These are phyloP conservation scores for Rauvolfia tetraphylla DNA, from an alignment of 257 asterid species.

Conservation along the genomic window DNA sequence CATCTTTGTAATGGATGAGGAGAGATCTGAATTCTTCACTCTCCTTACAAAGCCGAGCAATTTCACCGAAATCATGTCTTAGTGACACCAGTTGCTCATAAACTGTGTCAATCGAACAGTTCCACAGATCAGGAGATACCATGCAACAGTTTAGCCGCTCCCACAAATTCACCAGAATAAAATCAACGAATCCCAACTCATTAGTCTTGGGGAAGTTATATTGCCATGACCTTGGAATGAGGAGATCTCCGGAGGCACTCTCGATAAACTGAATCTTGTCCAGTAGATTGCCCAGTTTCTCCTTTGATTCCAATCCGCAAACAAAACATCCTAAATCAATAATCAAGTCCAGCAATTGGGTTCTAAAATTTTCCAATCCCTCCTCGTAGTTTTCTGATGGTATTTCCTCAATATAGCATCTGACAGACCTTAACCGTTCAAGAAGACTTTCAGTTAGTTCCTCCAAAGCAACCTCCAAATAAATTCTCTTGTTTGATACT, in stretches of 20 bases:
- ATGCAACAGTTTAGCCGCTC: not conserved
- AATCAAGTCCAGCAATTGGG: not conserved
- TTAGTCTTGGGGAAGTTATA: not conserved
- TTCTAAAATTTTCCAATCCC: not conserved
- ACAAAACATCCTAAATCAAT: not conserved
- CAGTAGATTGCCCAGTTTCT: not conserved
- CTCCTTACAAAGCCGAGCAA: not conserved
- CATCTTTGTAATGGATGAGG: not conserved
- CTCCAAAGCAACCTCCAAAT: not conserved
- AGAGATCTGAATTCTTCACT: not conserved
- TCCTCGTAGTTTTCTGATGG: not conserved
- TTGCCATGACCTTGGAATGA: not conserved
- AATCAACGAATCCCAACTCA: not conserved
- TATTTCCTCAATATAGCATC: not conserved
- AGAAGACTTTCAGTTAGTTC: not conserved
- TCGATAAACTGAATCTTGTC: not conserved
- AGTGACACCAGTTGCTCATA: not conserved
- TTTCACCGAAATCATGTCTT: not conserved
- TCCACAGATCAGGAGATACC: not conserved
- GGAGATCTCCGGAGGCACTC: not conserved
- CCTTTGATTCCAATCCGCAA: not conserved
- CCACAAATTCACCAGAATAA: not conserved
- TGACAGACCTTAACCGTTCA: not conserved
- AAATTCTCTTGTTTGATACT: not conserved
- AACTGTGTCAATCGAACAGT: not conserved